A percentile compares a stretch with the other conserved stretches of the same genome.
phyloP scores from a whole-genome alignment of 1,284 basidiomycete species.

The Rhodotorula sp. region DNA sequence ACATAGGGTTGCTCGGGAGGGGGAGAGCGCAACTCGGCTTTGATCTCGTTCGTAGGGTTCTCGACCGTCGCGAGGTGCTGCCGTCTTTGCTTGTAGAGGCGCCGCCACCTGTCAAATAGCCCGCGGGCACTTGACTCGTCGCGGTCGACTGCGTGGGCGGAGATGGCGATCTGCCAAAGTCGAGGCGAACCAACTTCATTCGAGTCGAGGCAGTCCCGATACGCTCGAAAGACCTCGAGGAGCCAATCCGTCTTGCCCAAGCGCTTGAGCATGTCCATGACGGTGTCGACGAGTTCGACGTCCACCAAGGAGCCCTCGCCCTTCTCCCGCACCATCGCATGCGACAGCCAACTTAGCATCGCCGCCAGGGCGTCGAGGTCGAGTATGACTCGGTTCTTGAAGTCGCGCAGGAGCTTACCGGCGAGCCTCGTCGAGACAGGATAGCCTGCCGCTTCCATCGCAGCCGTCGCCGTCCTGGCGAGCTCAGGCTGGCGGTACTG shows the following conservation, averaged over 20 bases:
- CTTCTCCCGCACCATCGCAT: constrained; percentile 11
- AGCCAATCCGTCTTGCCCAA: constrained; percentile 25
- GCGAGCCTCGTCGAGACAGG: constrained; percentile 3
- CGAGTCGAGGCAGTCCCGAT: constrained; percentile 8
- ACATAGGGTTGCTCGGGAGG: constrained; percentile 28
- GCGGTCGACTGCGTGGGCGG: constrained; percentile 4
- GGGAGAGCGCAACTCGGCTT: background rate
- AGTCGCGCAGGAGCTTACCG: constrained; percentile 10
- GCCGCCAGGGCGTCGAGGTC: constrained; percentile 14
- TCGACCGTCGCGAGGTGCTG: background rate
- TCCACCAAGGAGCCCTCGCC: constrained; percentile 1
- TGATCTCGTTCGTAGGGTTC: background rate
- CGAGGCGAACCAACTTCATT: constrained; percentile 7
- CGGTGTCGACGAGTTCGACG: constrained; percentile 11
- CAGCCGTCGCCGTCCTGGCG: constrained; percentile 18
- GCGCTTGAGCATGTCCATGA: constrained; percentile 20
- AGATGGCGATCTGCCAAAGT: constrained; percentile 24
- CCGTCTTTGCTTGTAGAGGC: background rate
- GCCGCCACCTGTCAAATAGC: constrained; percentile 26
- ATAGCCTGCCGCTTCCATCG: constrained; percentile 14
- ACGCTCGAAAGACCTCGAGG: constrained; percentile 24
- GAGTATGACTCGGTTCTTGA: constrained; percentile 5
- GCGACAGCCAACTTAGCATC: constrained; percentile 29
- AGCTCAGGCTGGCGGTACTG: constrained; percentile 22
- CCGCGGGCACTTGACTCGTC: constrained; percentile 4